phyloP scores from a whole-genome alignment of 2,329 filamentous ascomycete species.

The Botrytis cinerea region DNA sequence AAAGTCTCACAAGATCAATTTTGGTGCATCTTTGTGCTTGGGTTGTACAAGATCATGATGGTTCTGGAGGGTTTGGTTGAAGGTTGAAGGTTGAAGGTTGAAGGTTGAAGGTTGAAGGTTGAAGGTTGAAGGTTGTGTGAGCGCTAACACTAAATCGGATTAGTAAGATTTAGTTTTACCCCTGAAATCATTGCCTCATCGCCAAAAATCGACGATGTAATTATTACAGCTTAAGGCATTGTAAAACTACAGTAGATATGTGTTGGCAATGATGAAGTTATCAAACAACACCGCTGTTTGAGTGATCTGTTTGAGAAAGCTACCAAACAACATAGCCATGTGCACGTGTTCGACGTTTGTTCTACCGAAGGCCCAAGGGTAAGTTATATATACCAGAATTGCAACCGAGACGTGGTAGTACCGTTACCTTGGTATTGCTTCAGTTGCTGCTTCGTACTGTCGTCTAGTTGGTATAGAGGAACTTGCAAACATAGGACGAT shows the following conservation, averaged over 20 bases:
- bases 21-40: neutral
- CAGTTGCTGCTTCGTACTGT: neutral
- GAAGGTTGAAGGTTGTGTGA: too few species aligned
- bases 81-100: too few species aligned
- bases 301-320: neutral
- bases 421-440: neutral
- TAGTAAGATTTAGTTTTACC: neutral
- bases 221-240: neutral
- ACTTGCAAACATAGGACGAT: neutral
- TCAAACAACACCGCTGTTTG: fast-evolving
- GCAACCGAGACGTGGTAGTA: neutral
- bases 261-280: neutral
- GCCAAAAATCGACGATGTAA: neutral
- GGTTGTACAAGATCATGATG: neutral
- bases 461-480: neutral
- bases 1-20: neutral
- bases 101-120: too few species aligned
- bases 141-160: neutral
- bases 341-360: neutral
- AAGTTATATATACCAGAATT: neutral
- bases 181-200: neutral
- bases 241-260: neutral
- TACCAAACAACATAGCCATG: neutral
- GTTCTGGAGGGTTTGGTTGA: neutral
- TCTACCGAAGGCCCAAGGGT: neutral